Conservation (phyloP, 306 rosid species). For the Prunus kanzakura region DNA sequence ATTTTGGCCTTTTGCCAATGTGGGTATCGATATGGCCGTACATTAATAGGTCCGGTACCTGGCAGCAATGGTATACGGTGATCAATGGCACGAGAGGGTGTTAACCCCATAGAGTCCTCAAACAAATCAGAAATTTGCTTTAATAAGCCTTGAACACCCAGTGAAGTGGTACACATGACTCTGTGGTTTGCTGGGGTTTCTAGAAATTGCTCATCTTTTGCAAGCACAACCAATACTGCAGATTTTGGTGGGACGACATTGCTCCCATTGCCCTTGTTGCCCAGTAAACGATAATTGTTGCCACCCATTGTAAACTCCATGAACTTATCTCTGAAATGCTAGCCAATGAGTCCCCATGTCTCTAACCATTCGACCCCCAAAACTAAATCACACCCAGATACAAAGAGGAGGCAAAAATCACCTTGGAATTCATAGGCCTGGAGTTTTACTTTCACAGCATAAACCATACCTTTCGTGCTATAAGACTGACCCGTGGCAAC, state of each 20-base stretch:
- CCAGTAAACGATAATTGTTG: too few species aligned
- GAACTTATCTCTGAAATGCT: not conserved
- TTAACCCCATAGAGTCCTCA: not conserved
- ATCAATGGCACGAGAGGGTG: not conserved
- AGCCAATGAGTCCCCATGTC: not conserved
- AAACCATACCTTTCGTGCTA: too few species aligned
- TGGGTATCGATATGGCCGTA: not conserved
- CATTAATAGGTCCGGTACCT: not conserved
- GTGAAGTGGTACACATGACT: not conserved
- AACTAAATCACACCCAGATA: not conserved
- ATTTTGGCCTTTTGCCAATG: not conserved
- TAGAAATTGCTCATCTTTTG: too few species aligned
- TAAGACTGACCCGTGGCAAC: too few species aligned
- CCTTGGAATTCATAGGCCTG: too few species aligned
- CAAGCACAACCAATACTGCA: too few species aligned
- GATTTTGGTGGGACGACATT: not conserved
- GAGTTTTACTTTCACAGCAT: too few species aligned
- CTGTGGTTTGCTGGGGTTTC: rapidly evolving
- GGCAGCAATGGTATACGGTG: rapidly evolving
- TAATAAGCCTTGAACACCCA: too few species aligned
- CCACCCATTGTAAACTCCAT: not conserved
- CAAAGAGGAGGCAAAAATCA: too few species aligned
- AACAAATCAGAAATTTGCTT: not conserved
- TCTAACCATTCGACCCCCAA: not conserved
- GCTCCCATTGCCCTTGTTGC: too few species aligned